A percentile compares a stretch with the other conserved stretches of the same genome.
phyloP scores from a whole-genome alignment of 1,139 yeast species.

The Blastobotrys illinoisensis region DNA sequence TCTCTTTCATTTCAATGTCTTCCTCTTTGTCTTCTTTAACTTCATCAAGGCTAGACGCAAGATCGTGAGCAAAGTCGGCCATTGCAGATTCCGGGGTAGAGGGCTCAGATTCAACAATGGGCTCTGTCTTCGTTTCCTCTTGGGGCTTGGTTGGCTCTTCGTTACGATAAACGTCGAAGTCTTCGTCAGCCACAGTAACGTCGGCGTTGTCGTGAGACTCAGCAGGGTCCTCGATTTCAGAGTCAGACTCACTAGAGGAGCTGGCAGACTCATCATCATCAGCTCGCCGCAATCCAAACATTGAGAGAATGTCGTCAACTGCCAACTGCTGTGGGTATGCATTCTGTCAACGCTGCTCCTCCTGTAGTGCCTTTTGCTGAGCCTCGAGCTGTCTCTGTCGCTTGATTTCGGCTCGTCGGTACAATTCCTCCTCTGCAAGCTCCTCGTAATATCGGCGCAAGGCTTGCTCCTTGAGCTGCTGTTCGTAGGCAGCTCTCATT shows the following conservation, averaged over 20 bases:
- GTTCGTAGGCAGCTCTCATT: slow-evolving; percentile 2
- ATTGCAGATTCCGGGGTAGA: not conserved
- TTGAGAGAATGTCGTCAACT: not conserved
- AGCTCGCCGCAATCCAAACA: slow-evolving; percentile 1
- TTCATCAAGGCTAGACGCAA: not conserved
- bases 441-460: slow-evolving; percentile 1
- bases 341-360: not conserved
- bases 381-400: not conserved
- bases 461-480: not conserved
- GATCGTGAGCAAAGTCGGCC: not conserved
- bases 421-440: slow-evolving; percentile 5
- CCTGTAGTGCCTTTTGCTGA: not conserved
- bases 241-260: not conserved
- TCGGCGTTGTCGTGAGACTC: not conserved
- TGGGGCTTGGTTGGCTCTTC: not conserved
- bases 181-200: not conserved
- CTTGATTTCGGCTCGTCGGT: not conserved
- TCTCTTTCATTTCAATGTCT: not conserved
- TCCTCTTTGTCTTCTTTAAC: not conserved
- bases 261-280: not conserved
- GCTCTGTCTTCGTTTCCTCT: not conserved
- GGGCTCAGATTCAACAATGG: not conserved
- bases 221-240: slow-evolving; percentile 3
- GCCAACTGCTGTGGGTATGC: not conserved
- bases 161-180: not conserved